Percentiles rank a stretch among this genome's conserved stretches.
Evolutionary conservation across 768 basidiomycete species (phyloP).

Genomic region (Vararia minispora): DNA sequence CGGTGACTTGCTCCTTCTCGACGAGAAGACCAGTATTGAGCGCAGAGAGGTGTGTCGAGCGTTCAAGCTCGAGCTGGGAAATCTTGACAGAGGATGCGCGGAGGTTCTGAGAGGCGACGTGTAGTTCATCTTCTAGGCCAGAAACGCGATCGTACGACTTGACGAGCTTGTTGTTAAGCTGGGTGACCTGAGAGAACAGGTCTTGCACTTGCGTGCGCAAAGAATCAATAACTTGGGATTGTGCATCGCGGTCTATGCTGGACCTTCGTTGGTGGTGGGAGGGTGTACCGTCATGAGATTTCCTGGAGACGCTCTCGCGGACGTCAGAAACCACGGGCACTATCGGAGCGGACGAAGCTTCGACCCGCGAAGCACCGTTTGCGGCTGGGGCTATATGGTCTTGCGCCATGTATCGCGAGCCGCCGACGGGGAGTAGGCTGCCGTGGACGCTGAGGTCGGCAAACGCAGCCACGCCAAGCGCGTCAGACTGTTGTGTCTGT

Average conservation of each 20-base stretch:
- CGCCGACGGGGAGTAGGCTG: no score
- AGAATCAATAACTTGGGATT: slow-evolving; percentile 72
- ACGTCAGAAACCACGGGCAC: no score
- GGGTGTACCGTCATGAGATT: no score
- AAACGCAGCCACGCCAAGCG: no score
- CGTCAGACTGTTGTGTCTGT: no score
- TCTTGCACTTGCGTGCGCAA: slow-evolving; percentile 77
- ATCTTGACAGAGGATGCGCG: slow-evolving; percentile 55
- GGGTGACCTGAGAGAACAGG: slow-evolving; percentile 79
- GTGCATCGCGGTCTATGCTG: slow-evolving; percentile 43
- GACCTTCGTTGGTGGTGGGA: slow-evolving; percentile 2
- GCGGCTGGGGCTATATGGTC: no score
- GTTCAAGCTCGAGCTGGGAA: slow-evolving; percentile 74
- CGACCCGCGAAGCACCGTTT: no score
- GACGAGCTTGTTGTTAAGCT: slow-evolving; percentile 90
- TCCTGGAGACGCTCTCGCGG: no score
- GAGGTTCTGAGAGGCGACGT: slow-evolving; percentile 48
- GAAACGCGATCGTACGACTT: slow-evolving; percentile 86
- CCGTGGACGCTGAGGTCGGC: no score
- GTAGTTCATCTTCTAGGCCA: slow-evolving; percentile 83
- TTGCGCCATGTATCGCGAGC: no score
- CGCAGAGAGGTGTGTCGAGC: slow-evolving; percentile 78
- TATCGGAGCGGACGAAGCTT: no score
- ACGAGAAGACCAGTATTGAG: slow-evolving; percentile 88
- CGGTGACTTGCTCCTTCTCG: slow-evolving; percentile 81